Evolutionary conservation across 345 rosid genomes (phyloP).

Genomic region (Eucalyptus pauciflora): DNA sequence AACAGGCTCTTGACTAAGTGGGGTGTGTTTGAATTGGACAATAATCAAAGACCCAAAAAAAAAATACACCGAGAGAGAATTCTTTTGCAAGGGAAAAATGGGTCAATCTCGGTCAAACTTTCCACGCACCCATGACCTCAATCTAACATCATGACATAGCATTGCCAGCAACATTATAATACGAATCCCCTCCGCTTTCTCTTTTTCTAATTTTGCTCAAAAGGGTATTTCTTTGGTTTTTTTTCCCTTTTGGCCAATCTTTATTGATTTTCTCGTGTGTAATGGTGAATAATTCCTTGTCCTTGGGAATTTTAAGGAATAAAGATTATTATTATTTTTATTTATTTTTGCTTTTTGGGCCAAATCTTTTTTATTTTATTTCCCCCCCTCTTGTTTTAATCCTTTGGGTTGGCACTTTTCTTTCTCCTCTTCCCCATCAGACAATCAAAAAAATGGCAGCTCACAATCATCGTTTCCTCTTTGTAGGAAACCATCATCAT

Average conservation of each 20-base stretch:
- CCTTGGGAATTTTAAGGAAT: background rate
- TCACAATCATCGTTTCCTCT: constrained; percentile 87
- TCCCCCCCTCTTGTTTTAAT: background rate
- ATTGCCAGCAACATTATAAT: background rate
- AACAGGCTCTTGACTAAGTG: background rate
- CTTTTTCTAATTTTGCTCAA: background rate
- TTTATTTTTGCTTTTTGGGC: background rate
- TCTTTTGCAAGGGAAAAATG: background rate
- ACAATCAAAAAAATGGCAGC: constrained; percentile 55
- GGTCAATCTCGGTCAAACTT: background rate
- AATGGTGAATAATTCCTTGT: background rate
- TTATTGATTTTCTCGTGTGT: background rate
- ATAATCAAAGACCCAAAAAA: background rate
- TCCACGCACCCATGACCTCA: background rate
- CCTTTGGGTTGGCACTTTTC: background rate
- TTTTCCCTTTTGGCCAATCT: background rate
- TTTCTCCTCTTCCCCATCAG: constrained; percentile 17
- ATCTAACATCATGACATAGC: background rate
- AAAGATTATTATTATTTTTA: background rate
- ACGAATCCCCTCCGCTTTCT: background rate
- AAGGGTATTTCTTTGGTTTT: background rate
- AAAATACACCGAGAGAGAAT: background rate
- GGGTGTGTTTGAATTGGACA: background rate
- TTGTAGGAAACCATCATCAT: constrained; percentile 87
- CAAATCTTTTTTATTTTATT: background rate